Base-by-base conservation (phyloP, 2,329 filamentous ascomycete species). In the Blastomyces emzantsi region DNA sequence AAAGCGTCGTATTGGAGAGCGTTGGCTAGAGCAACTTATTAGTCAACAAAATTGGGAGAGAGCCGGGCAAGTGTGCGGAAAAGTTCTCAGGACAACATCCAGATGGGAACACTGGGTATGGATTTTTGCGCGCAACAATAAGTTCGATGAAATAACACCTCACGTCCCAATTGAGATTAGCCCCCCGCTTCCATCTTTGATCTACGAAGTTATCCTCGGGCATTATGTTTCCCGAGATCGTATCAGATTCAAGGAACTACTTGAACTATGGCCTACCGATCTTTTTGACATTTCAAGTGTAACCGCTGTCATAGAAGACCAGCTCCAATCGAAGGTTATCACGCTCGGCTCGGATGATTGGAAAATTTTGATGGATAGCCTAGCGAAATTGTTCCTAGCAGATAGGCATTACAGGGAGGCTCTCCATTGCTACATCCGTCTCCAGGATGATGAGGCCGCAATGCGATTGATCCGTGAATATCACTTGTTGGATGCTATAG, bases 31-130 rank as follows among this genome's bases (percentile, higher is more conserved):
- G 65, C 90, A 96, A 70, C 82, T 97, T 43, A 84, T 96, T 43
- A 84, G 87, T 45, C 81, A 84, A 0, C 82, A 85, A 9, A 82
- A 93, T 66, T 99, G 94, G 94, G 73, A 74, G 9, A 80, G 83
- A 64, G 94, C 94, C 6, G 93, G 91, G 0, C 82, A 88, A 70
- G 82, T 95, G 3, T 93, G 92, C 64, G 90, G 88, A 17, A 91
- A 88, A 71, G 92, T 97, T 0, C 80, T 99, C 0, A 86, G 86
- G 54, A 90, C 88, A 0, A 86, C 91, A 0, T 82, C 88, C 58
- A 82, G 88, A 69, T 99, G 94, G 94, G 92, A 97, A 77, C 90
- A 95, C 70, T 97, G 93, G 92, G 89, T 95, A 5, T 95, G 90
- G 85, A 88, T 85, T 0, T 99, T 99, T 76, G 90, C 92, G 8